These are phyloP conservation scores for Astragalus glycyphyllos DNA, from an alignment of 306 rosid genomes.

Conservation along the genomic window DNA sequence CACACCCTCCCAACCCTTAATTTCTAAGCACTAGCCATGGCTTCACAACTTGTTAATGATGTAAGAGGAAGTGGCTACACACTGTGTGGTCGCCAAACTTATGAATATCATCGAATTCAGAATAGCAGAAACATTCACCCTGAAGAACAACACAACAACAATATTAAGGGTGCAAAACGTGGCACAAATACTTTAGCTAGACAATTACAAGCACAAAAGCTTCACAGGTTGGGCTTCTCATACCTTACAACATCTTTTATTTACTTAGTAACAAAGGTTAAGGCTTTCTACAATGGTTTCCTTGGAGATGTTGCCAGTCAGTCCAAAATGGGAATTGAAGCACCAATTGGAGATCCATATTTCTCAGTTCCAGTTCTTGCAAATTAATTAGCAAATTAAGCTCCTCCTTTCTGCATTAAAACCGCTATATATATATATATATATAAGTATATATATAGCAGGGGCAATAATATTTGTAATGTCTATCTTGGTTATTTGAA, in stretches of 20 bases:
- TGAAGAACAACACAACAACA: slow-evolving; percentile 21
- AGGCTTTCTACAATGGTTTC: slow-evolving; percentile 59
- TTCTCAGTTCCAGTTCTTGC: slow-evolving; percentile 66
- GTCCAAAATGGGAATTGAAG: slow-evolving; percentile 45
- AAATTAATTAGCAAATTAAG: slow-evolving; percentile 1
- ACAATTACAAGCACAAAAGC: slow-evolving; percentile 44
- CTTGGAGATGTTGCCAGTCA: slow-evolving; percentile 52
- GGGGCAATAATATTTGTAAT: background rate
- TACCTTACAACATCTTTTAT: slow-evolving; percentile 59
- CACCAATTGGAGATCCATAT: slow-evolving; percentile 53
- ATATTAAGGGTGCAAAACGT: slow-evolving; percentile 32
- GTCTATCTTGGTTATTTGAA: background rate
- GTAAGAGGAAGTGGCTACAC: slow-evolving; percentile 23
- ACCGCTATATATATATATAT: background rate
- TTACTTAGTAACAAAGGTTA: slow-evolving; percentile 55
- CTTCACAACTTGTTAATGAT: slow-evolving; percentile 43
- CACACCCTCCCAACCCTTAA: background rate
- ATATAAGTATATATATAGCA: too few species aligned
- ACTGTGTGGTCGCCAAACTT: slow-evolving; percentile 38
- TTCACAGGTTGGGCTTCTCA: slow-evolving; percentile 48
- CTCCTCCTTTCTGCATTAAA: background rate
- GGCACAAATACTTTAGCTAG: slow-evolving; percentile 32
- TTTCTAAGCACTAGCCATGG: slow-evolving; percentile 31
- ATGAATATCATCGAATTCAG: slow-evolving; percentile 26
- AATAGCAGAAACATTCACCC: slow-evolving; percentile 7